Conservation (phyloP, 2,329 filamentous ascomycete species). For the Parasarocladium wereldwijsianum region DNA sequence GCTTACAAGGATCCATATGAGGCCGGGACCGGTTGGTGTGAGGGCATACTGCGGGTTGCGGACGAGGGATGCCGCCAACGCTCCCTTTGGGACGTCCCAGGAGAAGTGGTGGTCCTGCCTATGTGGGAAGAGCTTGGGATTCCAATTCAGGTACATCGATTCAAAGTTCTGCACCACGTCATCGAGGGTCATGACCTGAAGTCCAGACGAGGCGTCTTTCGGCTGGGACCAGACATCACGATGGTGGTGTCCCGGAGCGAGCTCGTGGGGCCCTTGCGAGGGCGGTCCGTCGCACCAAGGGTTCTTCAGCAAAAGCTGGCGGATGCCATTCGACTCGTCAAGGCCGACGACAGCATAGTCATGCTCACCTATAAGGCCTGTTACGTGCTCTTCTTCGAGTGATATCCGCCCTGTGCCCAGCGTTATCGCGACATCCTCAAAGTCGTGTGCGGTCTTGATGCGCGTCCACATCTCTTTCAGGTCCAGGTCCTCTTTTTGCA, state of each 20-base stretch:
- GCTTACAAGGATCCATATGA: conserved; percentile 72
- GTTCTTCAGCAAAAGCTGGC: conserved; percentile 77
- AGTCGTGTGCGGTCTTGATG: conserved; percentile 58
- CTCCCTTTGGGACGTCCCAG: conserved; percentile 50
- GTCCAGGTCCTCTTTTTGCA: conserved; percentile 72
- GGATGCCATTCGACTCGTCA: conserved; percentile 42
- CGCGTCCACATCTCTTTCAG: conserved; percentile 64
- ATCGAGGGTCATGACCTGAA: conserved; percentile 48
- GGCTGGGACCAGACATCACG: no score
- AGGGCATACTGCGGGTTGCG: conserved; percentile 62
- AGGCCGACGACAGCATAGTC: conserved; percentile 87
- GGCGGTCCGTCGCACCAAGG: conserved; percentile 78
- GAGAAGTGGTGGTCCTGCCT: conserved; percentile 83
- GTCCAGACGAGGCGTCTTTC: not conserved
- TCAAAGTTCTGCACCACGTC: conserved; percentile 86
- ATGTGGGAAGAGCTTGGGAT: conserved; percentile 65
- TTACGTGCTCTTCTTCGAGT: conserved; percentile 56
- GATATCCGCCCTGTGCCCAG: conserved; percentile 79
- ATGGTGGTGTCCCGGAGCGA: no score
- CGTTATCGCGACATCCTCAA: conserved; percentile 73
- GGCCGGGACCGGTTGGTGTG: conserved; percentile 39
- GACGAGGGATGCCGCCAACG: conserved; percentile 38
- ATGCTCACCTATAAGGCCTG: conserved; percentile 79
- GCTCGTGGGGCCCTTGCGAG: conserved; percentile 37
- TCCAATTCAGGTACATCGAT: conserved; percentile 96